A percentile compares a stretch with the other conserved stretches of the same genome.
Conservation (phyloP, 2,329 filamentous ascomycete species). For the Thielaviopsis euricoi region DNA sequence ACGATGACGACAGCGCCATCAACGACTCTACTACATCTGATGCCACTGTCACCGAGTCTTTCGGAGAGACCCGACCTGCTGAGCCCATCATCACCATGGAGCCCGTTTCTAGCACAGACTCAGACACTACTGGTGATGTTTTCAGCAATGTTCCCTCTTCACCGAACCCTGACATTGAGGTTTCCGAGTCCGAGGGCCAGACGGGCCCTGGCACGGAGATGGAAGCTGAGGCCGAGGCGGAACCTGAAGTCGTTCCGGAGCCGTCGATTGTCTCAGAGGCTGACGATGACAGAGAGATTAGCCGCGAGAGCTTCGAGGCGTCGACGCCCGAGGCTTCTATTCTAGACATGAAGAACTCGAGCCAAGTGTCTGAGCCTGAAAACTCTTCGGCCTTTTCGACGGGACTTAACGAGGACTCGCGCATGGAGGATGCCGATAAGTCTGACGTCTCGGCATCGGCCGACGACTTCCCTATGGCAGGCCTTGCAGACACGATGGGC, state of each 20-base stretch:
- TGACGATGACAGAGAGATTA: slow-evolving; percentile 9
- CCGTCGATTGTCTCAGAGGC: slow-evolving; percentile 11
- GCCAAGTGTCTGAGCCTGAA: slow-evolving; percentile 11
- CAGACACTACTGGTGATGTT: neutral
- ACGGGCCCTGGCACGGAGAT: neutral
- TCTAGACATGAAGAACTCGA: slow-evolving; percentile 10
- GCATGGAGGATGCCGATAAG: neutral
- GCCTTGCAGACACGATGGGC: neutral
- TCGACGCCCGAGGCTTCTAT: slow-evolving; percentile 7
- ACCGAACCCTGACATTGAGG: neutral
- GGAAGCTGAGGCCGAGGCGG: neutral
- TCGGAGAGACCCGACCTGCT: neutral
- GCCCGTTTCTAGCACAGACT: neutral
- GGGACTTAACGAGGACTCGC: slow-evolving; percentile 8
- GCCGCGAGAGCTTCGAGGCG: slow-evolving; percentile 8
- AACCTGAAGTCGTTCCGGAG: slow-evolving; percentile 10
- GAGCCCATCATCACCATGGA: neutral
- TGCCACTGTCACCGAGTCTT: neutral
- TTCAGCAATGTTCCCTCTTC: neutral
- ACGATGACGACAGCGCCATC: neutral
- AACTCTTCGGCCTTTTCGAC: slow-evolving; percentile 12
- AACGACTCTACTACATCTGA: neutral
- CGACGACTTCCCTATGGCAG: neutral
- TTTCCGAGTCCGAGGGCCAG: neutral
- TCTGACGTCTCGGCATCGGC: neutral